Evolutionary conservation across 768 basidiomycete species (phyloP), one percentile per base, ranked within the genome.

Genomic region (Termitomyces sp.): DNA sequence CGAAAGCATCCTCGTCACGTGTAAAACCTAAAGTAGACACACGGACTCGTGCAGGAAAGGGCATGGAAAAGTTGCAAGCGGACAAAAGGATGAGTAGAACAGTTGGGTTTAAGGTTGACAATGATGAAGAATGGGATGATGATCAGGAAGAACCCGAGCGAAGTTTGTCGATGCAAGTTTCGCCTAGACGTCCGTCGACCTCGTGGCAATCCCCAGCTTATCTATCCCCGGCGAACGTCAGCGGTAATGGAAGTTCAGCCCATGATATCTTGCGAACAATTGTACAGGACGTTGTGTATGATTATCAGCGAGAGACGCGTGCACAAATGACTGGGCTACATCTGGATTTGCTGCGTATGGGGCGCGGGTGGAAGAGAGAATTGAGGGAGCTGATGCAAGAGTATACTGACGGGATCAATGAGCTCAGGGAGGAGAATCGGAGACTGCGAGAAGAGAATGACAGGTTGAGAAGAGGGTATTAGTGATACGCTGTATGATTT

Each of bases 251-350:
- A 28, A 63, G 60, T 32, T 65, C 72, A 6, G 78, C 83, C 16
- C 84, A 88, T 50, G 84, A 86, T 42, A 74, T 90, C 28, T 68
- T 91, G 58, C 80, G 82, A 55, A 77, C 77, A 24, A 82, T 89
- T 54, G 80, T 91, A 53, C 78, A 80, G 46, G 88, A 90, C 55
- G 85, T 83, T 58, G 83, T 91, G 83, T 81, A 78, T 61, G 89
- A 91, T 61, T 87, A 82, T 65, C 86, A 85, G 67, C 75, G 78
- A 61, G 87, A 90, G 68, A 84, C 82, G 24, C 79, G 80, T 64
- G 76, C 80, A n/a, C 85, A 90, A 75, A 82, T 90, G 79, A 79
- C 81, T 67, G 87, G 86, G 2, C 72, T 91, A 56, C 90, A 92
- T 69, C 64, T 92, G 59, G 89, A 92, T 65, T 65, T 90, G 57